A percentile compares a stretch with the other conserved stretches of the same genome.
These are phyloP conservation scores for Phytophthora crassamura DNA, from an alignment of 352 stramenopile species.

Conservation along the genomic window DNA sequence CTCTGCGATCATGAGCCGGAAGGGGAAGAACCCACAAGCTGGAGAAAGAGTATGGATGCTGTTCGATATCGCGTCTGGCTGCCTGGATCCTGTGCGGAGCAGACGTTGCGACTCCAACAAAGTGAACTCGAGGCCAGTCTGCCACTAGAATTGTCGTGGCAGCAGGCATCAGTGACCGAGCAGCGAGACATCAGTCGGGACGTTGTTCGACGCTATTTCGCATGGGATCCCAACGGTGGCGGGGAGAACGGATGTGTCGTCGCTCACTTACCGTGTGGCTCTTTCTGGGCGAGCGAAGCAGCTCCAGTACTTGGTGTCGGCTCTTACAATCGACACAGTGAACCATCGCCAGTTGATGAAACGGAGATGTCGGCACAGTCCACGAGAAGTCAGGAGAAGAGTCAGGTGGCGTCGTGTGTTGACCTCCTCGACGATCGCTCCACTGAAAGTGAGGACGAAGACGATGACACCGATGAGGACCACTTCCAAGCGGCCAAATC, in stretches of 20 bases:
- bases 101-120: slow-evolving; percentile 50
- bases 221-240: slow-evolving; percentile 34
- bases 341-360: not conserved
- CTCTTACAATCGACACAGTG: not conserved
- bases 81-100: slow-evolving; percentile 60
- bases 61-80: slow-evolving; percentile 55
- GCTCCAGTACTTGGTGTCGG: not conserved
- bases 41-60: not conserved
- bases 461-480: not conserved
- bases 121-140: slow-evolving; percentile 69
- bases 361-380: not conserved
- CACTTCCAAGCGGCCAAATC: not conserved
- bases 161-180: slow-evolving; percentile 15
- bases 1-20: slow-evolving; percentile 23
- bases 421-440: slow-evolving; percentile 49
- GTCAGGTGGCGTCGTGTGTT: slow-evolving; percentile 47
- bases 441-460: slow-evolving; percentile 30
- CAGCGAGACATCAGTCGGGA: slow-evolving; percentile 31
- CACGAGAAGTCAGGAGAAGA: not conserved
- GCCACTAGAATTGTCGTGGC: slow-evolving; percentile 41
- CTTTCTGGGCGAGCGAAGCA: slow-evolving; percentile 31
- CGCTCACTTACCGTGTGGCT: slow-evolving; percentile 40
- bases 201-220: slow-evolving; percentile 45
- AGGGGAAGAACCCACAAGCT: not conserved
- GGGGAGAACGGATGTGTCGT: slow-evolving; percentile 32